Percentiles rank a stretch among this genome's conserved stretches.
Evolutionary conservation across 371 early-diverging fungal species (phyloP).

Genomic region (Rhizopus delemar): DNA sequence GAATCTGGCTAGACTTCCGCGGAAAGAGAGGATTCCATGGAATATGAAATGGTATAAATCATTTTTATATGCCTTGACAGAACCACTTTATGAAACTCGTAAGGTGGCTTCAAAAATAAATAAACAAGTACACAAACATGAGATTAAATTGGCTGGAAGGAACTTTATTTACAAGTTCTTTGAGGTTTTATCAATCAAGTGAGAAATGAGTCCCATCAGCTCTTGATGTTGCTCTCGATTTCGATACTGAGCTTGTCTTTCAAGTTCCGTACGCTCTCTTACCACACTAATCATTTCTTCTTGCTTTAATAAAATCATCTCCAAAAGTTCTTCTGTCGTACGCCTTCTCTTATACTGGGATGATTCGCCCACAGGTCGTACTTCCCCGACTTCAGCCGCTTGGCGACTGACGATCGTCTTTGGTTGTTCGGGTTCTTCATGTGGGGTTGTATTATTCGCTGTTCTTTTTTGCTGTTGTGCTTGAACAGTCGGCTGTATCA

Average conservation of each 20-base stretch:
- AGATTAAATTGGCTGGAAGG: background rate
- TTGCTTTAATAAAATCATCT: background rate
- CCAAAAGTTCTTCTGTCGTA: slow-evolving; percentile 3
- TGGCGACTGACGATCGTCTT: background rate
- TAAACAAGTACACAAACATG: too few relatives aligned
- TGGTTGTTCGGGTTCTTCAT: background rate
- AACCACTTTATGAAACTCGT: too few relatives aligned
- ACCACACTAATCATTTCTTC: slow-evolving; percentile 4
- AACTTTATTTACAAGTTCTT: background rate
- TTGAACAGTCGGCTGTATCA: too few relatives aligned
- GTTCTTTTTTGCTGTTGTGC: too few relatives aligned
- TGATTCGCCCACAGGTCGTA: background rate
- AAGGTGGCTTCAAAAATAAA: too few relatives aligned
- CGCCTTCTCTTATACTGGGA: background rate
- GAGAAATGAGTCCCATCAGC: background rate
- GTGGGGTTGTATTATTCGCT: too few relatives aligned
- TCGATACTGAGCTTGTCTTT: slow-evolving; percentile 1
- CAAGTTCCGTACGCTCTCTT: background rate
- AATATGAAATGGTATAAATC: too few relatives aligned
- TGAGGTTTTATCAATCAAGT: background rate
- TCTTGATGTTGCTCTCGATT: slow-evolving; percentile 1
- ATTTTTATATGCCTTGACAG: too few relatives aligned
- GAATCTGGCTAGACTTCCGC: too few relatives aligned
- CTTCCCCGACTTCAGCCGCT: too few relatives aligned
- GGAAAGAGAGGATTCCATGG: background rate